Evolutionary conservation across 805 yeast species (phyloP), one percentile per base, ranked within the genome.

Genomic region (Wickerhamomyces queroliae): DNA sequence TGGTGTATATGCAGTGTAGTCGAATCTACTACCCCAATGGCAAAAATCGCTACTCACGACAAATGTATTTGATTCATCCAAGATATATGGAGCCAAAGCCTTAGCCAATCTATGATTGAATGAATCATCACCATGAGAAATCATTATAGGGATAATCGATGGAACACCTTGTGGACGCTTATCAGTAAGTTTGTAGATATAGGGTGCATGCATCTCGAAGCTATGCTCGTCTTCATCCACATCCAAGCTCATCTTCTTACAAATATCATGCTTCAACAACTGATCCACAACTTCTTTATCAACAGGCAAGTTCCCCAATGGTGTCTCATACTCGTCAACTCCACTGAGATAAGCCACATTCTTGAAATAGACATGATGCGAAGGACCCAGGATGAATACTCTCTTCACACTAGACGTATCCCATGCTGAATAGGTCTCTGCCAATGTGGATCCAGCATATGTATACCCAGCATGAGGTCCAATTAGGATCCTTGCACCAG

Each of bases 131-230:
- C 81, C 64, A 12, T 77, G 78, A 18, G 95, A 81, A 5, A 93
- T 72, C 74, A 91, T 67, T 33, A 93, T 74, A 0, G 99, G 99
- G 2, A 93, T 70, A 7, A 91, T 74, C 25, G 56, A 59, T 12
- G 67, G 81, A 45, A 37, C 46, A n/a, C 48, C 67, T 45, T 42
- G 61, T 4, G 60, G 44, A 3, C 53, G 37, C 38, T 53, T 49
- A 18, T 63, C 49, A 9, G 80, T 67, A 39, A 71, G 62, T 42
- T 75, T 70, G 49, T 74, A 70, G 8, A 86, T 63, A 43, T 76
- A 80, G 0, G 98, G 96, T 55, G 83, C 72, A 60, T 93, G 98
- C 96, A 93, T 86, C 54, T 93, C 99, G 52, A 93, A 76, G 37
- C 93, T 82, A 58, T 93, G 99, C 58, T 93, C 99, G 15, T 82